Evolutionary conservation across 2,329 filamentous ascomycete genomes (phyloP).

Genomic region (Sclerotinia sclerotiorum): DNA sequence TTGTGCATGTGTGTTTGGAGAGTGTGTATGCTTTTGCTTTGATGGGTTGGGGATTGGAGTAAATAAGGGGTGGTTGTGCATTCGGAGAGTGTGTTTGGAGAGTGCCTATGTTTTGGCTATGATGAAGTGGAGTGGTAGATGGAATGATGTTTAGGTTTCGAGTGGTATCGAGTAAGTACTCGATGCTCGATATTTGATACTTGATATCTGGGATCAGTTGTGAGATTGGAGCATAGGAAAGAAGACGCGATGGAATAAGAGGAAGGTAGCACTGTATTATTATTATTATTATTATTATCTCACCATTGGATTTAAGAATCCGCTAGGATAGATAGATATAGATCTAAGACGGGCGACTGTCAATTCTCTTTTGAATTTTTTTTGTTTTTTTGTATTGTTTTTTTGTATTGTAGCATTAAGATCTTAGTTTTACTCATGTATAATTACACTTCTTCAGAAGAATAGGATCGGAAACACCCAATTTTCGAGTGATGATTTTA

Average conservation of each 20-base stretch:
- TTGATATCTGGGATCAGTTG: too few species aligned
- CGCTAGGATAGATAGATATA: background rate
- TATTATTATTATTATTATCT: background rate
- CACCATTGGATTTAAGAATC: background rate
- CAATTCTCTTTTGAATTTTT: too few species aligned
- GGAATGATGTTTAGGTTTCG: too few species aligned
- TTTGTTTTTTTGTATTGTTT: background rate
- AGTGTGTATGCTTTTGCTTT: background rate
- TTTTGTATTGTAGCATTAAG: background rate
- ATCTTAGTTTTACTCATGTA: too few species aligned
- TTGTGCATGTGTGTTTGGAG: background rate
- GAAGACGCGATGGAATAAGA: background rate
- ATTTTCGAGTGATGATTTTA: too few species aligned
- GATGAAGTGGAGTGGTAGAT: too few species aligned
- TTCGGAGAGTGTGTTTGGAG: background rate
- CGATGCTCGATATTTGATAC: too few species aligned
- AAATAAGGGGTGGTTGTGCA: background rate
- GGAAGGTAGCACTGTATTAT: background rate
- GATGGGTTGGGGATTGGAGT: background rate
- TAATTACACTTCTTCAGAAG: too few species aligned
- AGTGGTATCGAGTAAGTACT: background rate
- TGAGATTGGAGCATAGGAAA: background rate
- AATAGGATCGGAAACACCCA: too few species aligned
- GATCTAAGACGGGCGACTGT: background rate
- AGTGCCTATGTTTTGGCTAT: background rate